These are phyloP conservation scores for Cyberlindnera galapagoensis DNA, from an alignment of 805 yeast genomes.

Conservation along the genomic window DNA sequence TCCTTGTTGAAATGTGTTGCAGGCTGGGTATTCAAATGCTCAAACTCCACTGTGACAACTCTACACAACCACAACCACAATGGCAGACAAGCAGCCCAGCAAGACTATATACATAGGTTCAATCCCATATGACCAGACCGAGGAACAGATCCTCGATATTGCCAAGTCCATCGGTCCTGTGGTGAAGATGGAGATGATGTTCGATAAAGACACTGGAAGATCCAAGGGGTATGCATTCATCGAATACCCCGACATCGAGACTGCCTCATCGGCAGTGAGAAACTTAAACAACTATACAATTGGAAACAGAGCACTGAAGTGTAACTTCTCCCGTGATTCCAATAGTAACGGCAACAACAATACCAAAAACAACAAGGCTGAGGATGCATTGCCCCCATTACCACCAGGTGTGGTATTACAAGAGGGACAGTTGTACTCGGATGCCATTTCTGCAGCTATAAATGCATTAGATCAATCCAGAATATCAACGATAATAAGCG, in stretches of 20 bases:
- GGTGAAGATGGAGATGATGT: slow-evolving; percentile 61
- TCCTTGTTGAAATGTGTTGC: no score
- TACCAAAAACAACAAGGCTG: slow-evolving; percentile 3
- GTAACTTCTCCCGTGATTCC: slow-evolving; percentile 63
- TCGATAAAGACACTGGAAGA: slow-evolving; percentile 84
- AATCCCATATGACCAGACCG: slow-evolving; percentile 90
- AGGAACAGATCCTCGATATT: slow-evolving; percentile 78
- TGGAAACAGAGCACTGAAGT: slow-evolving; percentile 65
- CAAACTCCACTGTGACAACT: no score
- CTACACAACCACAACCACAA: slow-evolving; percentile 1
- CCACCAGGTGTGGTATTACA: slow-evolving; percentile 47
- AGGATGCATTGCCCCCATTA: slow-evolving; percentile 37
- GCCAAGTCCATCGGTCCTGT: slow-evolving; percentile 90
- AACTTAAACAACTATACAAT: slow-evolving; percentile 75
- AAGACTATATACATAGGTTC: slow-evolving; percentile 71
- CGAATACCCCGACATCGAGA: slow-evolving; percentile 68
- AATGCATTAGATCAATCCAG: slow-evolving; percentile 40
- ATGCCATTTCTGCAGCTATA: slow-evolving; percentile 41
- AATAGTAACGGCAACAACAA: slow-evolving; percentile 8
- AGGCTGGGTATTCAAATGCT: no score
- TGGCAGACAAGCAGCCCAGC: slow-evolving; percentile 23
- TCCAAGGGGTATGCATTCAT: slow-evolving; percentile 90
- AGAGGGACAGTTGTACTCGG: slow-evolving; percentile 22
- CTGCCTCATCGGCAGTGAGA: slow-evolving; percentile 87
- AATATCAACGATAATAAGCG: slow-evolving; percentile 43